phyloP scores from a whole-genome alignment of 768 basidiomycete genomes.

The Sutorius australiensis region DNA sequence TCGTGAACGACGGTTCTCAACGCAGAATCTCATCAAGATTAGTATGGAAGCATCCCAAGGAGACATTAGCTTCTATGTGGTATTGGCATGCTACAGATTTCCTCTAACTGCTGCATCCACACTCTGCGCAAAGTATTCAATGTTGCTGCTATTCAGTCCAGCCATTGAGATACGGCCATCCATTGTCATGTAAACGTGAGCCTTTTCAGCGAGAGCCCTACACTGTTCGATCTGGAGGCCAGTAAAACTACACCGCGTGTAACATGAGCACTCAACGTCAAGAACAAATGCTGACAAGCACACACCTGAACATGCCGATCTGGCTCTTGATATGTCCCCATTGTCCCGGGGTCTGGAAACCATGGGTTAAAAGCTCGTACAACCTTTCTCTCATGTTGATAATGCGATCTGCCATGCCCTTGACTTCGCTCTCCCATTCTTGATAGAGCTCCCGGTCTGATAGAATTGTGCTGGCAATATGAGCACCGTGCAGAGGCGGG shows the following conservation, averaged over 20 bases:
- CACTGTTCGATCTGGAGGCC: constrained; percentile 78
- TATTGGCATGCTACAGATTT: constrained; percentile 48
- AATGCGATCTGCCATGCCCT: constrained; percentile 93
- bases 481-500: constrained; percentile 88
- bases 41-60: constrained; percentile 22
- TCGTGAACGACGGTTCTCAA: constrained; percentile 11
- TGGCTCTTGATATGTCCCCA: constrained; percentile 96
- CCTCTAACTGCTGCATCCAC: constrained; percentile 82
- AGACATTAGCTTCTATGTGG: constrained; percentile 21
- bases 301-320: constrained; percentile 96
- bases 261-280: neutral
- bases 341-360: constrained; percentile 85
- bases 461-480: constrained; percentile 82
- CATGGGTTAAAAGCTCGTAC: constrained; percentile 71
- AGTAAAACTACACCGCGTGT: constrained; percentile 59
- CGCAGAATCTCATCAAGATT: constrained; percentile 17
- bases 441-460: constrained; percentile 67
- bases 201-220: constrained; percentile 78
- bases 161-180: constrained; percentile 96
- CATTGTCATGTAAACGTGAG: constrained; percentile 91
- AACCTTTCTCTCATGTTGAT: constrained; percentile 88
- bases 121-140: constrained; percentile 86
- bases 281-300: constrained; percentile 1
- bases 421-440: constrained; percentile 90
- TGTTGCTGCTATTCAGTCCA: constrained; percentile 77